Evolutionary conservation across 306 rosid species (phyloP), one percentile per base, ranked within the genome.

Genomic region (Trifolium fragiferum): DNA sequence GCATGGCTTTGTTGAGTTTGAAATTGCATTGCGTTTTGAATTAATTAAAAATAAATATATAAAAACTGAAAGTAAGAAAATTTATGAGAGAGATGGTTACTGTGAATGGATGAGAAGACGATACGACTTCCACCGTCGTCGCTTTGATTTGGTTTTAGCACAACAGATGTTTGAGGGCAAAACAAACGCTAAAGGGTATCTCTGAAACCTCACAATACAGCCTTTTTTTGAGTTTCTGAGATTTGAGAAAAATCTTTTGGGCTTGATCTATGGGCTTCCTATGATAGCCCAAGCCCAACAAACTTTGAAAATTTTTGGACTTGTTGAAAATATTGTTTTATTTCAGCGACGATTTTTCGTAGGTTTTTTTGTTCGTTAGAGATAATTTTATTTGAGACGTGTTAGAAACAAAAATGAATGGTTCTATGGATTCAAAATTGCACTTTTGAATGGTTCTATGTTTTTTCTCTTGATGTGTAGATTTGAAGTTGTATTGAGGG

Each of bases 101-200:
- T 77, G 88, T 75, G 79, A 80, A 78, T 20, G 81, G 79, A 74
- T 74, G 83, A 79, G 76, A 81, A 78, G 81, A 81, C 88, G 85
- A 84, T 84, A 84, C 88, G 88, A 84, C 88, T 75, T 84, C 87
- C 85, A 63, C 83, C 88, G 85, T 66, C 88, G 88, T 84, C 87
- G 87, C 87, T 84, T 84, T 75, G 61, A 77, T 44, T 80, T 84
- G 80, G 73, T n/a, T 66, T 49, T 10, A 54, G 61, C 32, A 21
- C 30, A 12, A 73, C 57, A 46, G 53, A 54, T 66, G 77, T 70
- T 74, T 81, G 81, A 81, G 82, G 85, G 85, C 68, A 80, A 76
- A 63, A 55, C 60, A 11, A 68, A 65, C 53, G 9, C 75, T 32
- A 79, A 47, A 61, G 55, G 60, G 55, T 46, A 27, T 58, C 27